These are phyloP conservation scores for Onygena corvina DNA, from an alignment of 2,329 filamentous ascomycete species.

Conservation along the genomic window DNA sequence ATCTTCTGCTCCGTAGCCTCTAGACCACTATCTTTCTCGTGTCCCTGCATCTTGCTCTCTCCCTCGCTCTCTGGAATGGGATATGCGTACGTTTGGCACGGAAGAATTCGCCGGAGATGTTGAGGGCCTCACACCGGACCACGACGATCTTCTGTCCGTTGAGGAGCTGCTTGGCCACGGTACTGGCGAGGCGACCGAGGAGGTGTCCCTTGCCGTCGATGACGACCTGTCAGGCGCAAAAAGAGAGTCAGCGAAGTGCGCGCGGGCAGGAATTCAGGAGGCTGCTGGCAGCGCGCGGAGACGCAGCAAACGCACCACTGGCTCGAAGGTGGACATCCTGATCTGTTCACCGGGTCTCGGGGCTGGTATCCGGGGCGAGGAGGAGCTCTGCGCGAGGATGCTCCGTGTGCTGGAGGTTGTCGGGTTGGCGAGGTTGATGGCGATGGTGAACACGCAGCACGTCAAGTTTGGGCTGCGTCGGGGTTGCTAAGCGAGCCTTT, in stretches of 20 bases:
- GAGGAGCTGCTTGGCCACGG: conserved; percentile 97
- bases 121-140: conserved; percentile 96
- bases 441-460: conserved; percentile 35
- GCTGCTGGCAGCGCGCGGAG: conserved; percentile 6
- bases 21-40: background rate
- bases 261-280: background rate
- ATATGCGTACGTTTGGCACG: conserved; percentile 86
- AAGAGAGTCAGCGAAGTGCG: conserved; percentile 25
- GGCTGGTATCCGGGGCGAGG: conserved; percentile 32
- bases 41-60: background rate
- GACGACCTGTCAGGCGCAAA: conserved; percentile 58
- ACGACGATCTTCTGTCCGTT: conserved; percentile 99
- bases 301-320: conserved; percentile 42
- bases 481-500: conserved; percentile 11
- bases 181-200: conserved; percentile 95
- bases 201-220: conserved; percentile 99
- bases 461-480: conserved; percentile 33
- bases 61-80: conserved; percentile 14
- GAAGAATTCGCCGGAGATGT: conserved; percentile 99
- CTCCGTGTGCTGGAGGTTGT: conserved; percentile 33
- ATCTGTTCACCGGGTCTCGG: conserved; percentile 33
- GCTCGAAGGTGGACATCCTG: conserved; percentile 56
- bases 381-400: conserved; percentile 33
- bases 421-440: conserved; percentile 37
- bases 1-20: background rate